Base-by-base conservation (phyloP, 2,329 filamentous ascomycete species). In the Stagonosporopsis vannaccii region DNA sequence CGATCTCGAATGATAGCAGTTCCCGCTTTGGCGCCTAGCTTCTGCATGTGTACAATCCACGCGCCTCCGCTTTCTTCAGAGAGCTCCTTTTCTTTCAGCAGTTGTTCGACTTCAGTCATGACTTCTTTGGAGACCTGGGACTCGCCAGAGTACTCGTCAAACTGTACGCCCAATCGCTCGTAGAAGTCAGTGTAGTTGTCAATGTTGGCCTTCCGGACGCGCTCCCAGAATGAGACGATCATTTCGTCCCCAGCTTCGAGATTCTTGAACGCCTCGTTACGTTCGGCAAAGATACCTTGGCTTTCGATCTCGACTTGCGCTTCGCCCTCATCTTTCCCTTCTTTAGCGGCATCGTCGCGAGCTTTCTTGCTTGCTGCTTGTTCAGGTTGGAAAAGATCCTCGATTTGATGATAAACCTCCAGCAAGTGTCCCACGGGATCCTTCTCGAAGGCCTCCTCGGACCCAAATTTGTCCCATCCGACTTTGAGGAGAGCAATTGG, bases 91-190 rank as follows among this genome's bases (percentile, higher is more conserved):
- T 88, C 84, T 55, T 83, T 82, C 75, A 93, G 81, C 61, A 84
- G 79, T 65, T 84, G 78, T 28, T 86, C 86, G 0, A 87, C 81
- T 54, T 82, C 80, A 41, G 84, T 82, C 87, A 93, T 92, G 35
- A 83, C 83, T 13, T 85, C 82, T 70, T 87, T 84, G 1, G 82
- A 81, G 2, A 92, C 88, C 72, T 90, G 86, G 43, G 87, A 91
- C 77, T 94, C 90, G 48, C 90, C 90, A 49, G 87, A 88, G 74
- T 88, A 85, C 26, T 87, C 83, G 69, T 91, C 88, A 65, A 90
- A 92, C 56, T 80, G 80, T 61, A 92, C 88, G 71, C 90, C 90
- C 46, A 91, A 80, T 39, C 87, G 84, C 39, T 86, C 84, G 69
- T 91, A 91, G 0, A 88, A 89, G 59, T 84, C 79, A 73, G 84